Conservation (phyloP, 1,284 basidiomycete species). For the Marasmius sp. region DNA sequence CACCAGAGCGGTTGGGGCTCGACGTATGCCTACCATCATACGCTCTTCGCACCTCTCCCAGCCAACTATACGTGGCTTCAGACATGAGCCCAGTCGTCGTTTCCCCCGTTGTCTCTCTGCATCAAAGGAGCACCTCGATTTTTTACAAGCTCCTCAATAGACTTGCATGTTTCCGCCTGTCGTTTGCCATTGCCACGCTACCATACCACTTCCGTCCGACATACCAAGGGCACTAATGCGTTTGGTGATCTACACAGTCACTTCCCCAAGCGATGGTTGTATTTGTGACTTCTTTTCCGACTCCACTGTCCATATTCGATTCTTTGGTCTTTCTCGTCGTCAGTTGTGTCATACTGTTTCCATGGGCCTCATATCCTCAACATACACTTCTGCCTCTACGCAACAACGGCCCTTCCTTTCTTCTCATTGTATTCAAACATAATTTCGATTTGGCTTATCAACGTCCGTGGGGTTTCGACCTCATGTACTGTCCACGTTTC, state of each 20-base stretch:
- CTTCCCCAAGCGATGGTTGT: constrained; percentile 3
- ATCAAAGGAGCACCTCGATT: neutral
- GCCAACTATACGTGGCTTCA: neutral
- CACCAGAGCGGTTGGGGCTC: neutral
- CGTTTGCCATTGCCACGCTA: neutral
- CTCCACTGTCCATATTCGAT: constrained; percentile 1
- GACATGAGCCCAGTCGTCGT: neutral
- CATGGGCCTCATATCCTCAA: neutral
- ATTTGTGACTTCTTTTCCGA: neutral
- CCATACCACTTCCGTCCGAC: neutral
- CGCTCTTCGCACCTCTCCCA: neutral
- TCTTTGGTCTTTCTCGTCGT: constrained; percentile 1
- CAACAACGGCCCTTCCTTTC: neutral
- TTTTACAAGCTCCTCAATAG: constrained; percentile 1
- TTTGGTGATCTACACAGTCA: constrained; percentile 1
- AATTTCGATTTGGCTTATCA: neutral
- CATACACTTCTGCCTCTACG: neutral
- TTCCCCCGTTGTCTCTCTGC: neutral
- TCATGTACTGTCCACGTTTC: neutral
- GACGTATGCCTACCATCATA: neutral
- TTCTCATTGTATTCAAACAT: constrained; percentile 4
- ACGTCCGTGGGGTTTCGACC: neutral
- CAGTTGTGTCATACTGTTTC: constrained; percentile 2
- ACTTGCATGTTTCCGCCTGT: neutral
- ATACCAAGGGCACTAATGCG: constrained; percentile 1